Conservation (phyloP, 2,329 filamentous ascomycete genomes). For the Alternaria metachromatica region DNA sequence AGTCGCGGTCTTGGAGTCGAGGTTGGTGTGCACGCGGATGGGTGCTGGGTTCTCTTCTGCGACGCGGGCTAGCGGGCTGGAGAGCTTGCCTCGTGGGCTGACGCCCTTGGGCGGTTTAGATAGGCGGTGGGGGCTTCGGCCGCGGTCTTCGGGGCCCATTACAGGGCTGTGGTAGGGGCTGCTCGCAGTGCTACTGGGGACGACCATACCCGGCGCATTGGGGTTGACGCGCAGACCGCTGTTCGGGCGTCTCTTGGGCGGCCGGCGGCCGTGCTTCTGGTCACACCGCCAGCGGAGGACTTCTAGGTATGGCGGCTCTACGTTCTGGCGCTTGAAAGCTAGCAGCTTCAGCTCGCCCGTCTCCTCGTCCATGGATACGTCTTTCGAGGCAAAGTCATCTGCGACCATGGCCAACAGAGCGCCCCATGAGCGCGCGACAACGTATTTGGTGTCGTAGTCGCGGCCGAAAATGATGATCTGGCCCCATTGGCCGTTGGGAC, state of each 20-base stretch:
- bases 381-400: constrained; percentile 90
- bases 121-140: constrained; percentile 74
- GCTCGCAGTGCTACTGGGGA: constrained; percentile 57
- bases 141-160: constrained; percentile 64
- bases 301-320: constrained; percentile 92
- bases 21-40: constrained; percentile 47
- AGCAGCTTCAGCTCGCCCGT: constrained; percentile 87
- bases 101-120: constrained; percentile 64
- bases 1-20: constrained; percentile 37
- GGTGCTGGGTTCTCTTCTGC: constrained; percentile 67
- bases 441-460: constrained; percentile 98
- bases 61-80: constrained; percentile 75
- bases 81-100: constrained; percentile 70
- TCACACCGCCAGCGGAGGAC: constrained; percentile 95
- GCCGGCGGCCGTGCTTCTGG: constrained; percentile 81
- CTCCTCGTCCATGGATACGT: constrained; percentile 93
- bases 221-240: constrained; percentile 62
- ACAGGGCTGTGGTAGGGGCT: constrained; percentile 70
- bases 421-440: constrained; percentile 90
- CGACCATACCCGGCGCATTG: constrained; percentile 53
- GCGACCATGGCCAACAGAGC: constrained; percentile 85
- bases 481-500: constrained; percentile 89
- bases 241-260: constrained; percentile 56
- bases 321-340: constrained; percentile 80
- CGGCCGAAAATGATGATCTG: constrained; percentile 96